These are phyloP conservation scores for Corymbia maculata DNA, from an alignment of 345 rosid genomes.

Conservation along the genomic window DNA sequence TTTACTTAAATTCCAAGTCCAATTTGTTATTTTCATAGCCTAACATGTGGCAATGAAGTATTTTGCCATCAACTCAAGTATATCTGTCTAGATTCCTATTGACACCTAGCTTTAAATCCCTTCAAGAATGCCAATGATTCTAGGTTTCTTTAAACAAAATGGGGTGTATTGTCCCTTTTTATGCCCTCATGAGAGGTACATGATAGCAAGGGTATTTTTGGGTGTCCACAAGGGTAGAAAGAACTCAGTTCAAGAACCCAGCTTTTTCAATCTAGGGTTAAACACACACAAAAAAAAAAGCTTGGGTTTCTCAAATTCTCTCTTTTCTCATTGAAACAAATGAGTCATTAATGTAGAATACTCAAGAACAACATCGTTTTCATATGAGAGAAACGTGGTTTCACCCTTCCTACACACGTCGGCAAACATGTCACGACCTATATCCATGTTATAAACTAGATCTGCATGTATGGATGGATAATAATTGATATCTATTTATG, in stretches of 20 bases:
- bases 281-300: too few relatives aligned
- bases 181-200: too few relatives aligned
- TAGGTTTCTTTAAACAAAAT: too few relatives aligned
- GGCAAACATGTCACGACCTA: not conserved
- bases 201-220: too few relatives aligned
- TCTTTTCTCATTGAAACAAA: not conserved
- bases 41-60: too few relatives aligned
- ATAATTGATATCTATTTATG: not conserved
- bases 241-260: not conserved
- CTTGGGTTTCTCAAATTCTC: not conserved
- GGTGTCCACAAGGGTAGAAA: not conserved
- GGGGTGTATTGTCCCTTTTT: too few relatives aligned
- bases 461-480: not conserved
- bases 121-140: too few relatives aligned
- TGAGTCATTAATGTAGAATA: not conserved
- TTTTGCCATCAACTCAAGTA: too few relatives aligned
- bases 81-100: too few relatives aligned
- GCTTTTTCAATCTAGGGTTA: not conserved
- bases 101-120: too few relatives aligned
- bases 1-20: too few relatives aligned
- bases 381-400: not conserved
- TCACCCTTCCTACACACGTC: not conserved
- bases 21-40: too few relatives aligned
- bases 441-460: not conserved
- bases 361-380: not conserved